phyloP scores from a whole-genome alignment of 192 early-diverging fungal species.

The Linnemannia hyalina region DNA sequence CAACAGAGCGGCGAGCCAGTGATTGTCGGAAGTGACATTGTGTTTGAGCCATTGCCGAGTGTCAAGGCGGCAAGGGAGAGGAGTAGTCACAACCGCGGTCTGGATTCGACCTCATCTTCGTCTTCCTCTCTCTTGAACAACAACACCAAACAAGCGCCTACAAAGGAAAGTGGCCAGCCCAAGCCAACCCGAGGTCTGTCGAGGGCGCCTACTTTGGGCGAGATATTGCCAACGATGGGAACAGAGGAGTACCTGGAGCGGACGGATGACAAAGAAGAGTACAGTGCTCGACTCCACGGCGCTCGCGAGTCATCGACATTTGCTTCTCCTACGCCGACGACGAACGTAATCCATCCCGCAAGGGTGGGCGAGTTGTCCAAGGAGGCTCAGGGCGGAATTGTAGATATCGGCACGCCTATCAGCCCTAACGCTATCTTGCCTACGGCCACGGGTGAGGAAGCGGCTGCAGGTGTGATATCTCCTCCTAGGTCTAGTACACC shows the following conservation, averaged over 20 bases:
- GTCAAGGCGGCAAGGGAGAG: conserved; percentile 23
- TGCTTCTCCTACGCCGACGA: background rate
- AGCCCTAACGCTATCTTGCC: background rate
- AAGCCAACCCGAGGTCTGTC: background rate
- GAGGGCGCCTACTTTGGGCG: conserved; percentile 24
- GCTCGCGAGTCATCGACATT: background rate
- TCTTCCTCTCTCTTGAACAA: background rate
- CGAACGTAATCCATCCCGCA: conserved; percentile 4
- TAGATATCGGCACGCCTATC: background rate
- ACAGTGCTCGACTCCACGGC: conserved; percentile 35
- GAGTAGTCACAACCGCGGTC: background rate
- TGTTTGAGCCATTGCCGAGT: conserved; percentile 53
- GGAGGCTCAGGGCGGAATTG: conserved; percentile 20
- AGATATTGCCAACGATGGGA: conserved; percentile 31
- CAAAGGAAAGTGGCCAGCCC: no score
- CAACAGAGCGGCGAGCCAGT: background rate
- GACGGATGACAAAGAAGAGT: conserved; percentile 55
- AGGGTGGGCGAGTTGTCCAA: background rate
- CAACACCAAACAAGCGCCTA: background rate
- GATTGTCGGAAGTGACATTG: conserved; percentile 55
- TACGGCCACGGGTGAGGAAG: background rate
- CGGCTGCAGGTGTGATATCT: background rate
- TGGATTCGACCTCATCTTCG: background rate
- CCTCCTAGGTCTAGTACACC: background rate
- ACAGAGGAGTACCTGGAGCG: conserved; percentile 52